Evolutionary conservation across 2,329 filamentous ascomycete species (phyloP).

Genomic region (Teratosphaeria pseudoeucalypti): DNA sequence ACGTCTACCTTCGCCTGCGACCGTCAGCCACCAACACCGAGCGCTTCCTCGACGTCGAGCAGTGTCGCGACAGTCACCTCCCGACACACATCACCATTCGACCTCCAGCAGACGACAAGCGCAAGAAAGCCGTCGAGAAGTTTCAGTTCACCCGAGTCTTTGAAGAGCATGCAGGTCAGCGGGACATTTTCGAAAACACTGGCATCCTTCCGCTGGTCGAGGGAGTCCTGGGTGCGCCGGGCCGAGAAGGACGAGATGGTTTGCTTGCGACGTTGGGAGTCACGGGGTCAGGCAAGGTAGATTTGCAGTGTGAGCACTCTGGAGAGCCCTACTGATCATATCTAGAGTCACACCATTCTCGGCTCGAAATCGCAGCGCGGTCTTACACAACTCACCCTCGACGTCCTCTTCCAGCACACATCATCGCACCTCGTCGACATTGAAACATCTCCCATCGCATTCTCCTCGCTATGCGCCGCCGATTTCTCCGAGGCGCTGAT

Average conservation of each 20-base stretch:
- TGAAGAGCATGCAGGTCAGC: conserved; percentile 71
- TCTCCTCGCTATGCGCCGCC: conserved; percentile 63
- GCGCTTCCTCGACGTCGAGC: conserved; percentile 71
- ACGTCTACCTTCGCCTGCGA: conserved; percentile 77
- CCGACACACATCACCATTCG: conserved; percentile 44
- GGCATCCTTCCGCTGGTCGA: conserved; percentile 66
- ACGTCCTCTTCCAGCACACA: conserved; percentile 78
- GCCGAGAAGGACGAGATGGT: conserved; percentile 74
- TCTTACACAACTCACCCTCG: conserved; percentile 81
- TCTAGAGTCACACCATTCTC: conserved; percentile 86
- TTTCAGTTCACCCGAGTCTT: conserved; percentile 94
- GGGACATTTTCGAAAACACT: conserved; percentile 76
- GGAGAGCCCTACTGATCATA: conserved; percentile 4
- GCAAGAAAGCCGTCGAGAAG: conserved; percentile 79
- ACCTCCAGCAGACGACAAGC: conserved; percentile 64
- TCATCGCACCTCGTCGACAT: conserved; percentile 58
- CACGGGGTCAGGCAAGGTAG: conserved; percentile 84
- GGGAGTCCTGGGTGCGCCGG: conserved; percentile 63
- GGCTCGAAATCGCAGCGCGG: conserved; percentile 80
- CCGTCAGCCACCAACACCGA: conserved; percentile 39
- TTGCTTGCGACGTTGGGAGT: conserved; percentile 85
- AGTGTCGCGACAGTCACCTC: conserved; percentile 24
- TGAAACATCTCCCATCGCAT: conserved; percentile 46
- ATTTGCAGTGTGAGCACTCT: not conserved
- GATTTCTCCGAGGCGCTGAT: conserved; percentile 76